These are phyloP conservation scores for Leccinum cinnamomeum DNA, from an alignment of 1,284 basidiomycete species.

Conservation along the genomic window DNA sequence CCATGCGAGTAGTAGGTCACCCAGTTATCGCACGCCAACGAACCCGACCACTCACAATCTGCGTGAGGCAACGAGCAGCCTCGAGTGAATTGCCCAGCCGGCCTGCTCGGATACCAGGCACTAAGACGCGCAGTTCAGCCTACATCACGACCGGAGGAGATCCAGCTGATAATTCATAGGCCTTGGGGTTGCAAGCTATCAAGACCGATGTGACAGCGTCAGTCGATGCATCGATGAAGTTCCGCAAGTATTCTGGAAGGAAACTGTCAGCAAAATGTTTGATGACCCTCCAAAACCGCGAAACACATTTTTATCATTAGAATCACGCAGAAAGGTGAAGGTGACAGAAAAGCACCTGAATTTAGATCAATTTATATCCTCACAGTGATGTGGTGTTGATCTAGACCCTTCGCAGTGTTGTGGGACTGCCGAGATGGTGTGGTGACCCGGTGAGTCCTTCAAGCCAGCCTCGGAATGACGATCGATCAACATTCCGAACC, in stretches of 20 bases:
- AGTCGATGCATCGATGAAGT: constrained; percentile 9
- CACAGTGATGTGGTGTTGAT: constrained; percentile 10
- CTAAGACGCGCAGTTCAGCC: neutral
- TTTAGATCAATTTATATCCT: constrained; percentile 4
- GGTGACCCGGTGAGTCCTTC: constrained; percentile 17
- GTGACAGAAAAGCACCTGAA: constrained; percentile 13
- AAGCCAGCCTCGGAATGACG: constrained; percentile 20
- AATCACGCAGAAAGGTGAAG: constrained; percentile 15
- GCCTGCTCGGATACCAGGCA: neutral
- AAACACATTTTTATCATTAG: constrained; percentile 16
- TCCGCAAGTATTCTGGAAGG: constrained; percentile 20
- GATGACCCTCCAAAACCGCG: constrained; percentile 11
- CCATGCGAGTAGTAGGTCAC: neutral
- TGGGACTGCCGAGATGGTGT: constrained; percentile 19
- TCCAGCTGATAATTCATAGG: neutral
- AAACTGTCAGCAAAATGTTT: constrained; percentile 18
- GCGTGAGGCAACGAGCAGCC: neutral
- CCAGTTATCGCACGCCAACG: neutral
- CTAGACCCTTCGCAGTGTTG: constrained; percentile 13
- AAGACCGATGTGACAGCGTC: constrained; percentile 6
- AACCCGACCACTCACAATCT: neutral
- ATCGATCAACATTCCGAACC: constrained; percentile 24
- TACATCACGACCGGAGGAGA: neutral
- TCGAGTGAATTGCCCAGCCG: neutral
- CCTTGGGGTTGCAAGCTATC: constrained; percentile 18